These are phyloP conservation scores for Coemansia sp. DNA, from an alignment of 192 early-diverging fungal genomes.

Conservation along the genomic window DNA sequence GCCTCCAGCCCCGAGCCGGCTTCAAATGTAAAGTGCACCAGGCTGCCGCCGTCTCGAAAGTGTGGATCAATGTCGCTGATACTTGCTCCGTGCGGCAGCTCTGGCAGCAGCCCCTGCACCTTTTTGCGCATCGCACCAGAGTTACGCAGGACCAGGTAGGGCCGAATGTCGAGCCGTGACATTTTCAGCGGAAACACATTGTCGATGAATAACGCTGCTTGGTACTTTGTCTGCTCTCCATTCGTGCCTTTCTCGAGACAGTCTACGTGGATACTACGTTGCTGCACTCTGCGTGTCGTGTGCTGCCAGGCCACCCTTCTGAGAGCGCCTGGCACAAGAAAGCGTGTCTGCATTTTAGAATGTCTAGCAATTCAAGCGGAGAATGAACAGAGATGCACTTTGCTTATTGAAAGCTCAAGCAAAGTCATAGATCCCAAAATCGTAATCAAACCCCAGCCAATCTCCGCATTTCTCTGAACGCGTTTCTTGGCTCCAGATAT, in stretches of 20 bases:
- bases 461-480: too few species aligned
- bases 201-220: slow-evolving; percentile 48
- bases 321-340: neutral
- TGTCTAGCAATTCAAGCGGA: neutral
- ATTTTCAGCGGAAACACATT: slow-evolving; percentile 54
- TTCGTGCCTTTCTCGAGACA: slow-evolving; percentile 5
- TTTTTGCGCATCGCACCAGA: slow-evolving; percentile 22
- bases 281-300: neutral
- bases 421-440: too few species aligned
- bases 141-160: slow-evolving; percentile 42
- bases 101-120: slow-evolving; percentile 27
- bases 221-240: slow-evolving; percentile 15
- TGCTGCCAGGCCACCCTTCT: neutral
- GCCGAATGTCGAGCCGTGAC: slow-evolving; percentile 43
- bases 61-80: slow-evolving; percentile 39
- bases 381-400: neutral
- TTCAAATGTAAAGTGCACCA: slow-evolving; percentile 45
- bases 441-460: too few species aligned
- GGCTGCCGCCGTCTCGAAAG: slow-evolving; percentile 43
- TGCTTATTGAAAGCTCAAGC: too few species aligned
- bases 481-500: too few species aligned
- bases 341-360: neutral
- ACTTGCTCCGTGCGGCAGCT: slow-evolving; percentile 32
- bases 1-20: slow-evolving; percentile 3
- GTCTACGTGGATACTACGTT: slow-evolving; percentile 27